Conservation (phyloP, 495 filamentous ascomycete genomes). For the Aspergillus avenaceus region DNA sequence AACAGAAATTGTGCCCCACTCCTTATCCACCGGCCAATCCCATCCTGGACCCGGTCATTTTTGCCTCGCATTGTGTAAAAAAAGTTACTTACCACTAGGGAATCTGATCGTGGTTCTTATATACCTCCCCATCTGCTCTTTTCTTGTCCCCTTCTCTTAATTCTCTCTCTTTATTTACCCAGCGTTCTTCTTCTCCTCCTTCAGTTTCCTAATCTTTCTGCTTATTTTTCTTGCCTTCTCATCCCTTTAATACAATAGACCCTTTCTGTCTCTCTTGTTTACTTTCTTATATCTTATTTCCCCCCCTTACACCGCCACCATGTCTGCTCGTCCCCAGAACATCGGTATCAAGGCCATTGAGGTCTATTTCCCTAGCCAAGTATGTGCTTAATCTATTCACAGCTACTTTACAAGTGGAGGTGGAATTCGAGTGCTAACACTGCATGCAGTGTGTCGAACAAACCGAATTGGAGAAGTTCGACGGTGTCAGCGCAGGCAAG, state of each 20-base stretch:
- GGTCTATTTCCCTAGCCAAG: conserved; percentile 96
- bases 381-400: conserved; percentile 34
- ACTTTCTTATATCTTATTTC: not conserved
- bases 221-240: not conserved
- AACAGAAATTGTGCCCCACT: not conserved
- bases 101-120: conserved; percentile 3
- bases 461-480: conserved; percentile 92
- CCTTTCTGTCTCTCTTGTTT: not conserved
- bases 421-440: conserved; percentile 18
- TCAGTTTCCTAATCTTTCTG: not conserved
- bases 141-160: not conserved
- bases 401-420: not conserved
- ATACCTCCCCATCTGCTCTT: not conserved
- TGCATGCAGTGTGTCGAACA: conserved; percentile 85
- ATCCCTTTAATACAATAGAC: not conserved
- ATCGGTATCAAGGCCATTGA: conserved; percentile 99
- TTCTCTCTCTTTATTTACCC: not conserved
- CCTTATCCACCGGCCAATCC: not conserved
- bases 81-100: conserved; percentile 3
- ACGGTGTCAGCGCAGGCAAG: conserved; percentile 90
- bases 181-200: conserved; percentile 4
- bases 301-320: conserved; percentile 42
- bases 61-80: not conserved
- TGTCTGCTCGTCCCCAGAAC: conserved; percentile 89
- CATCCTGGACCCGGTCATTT: not conserved